Evolutionary conservation across 139 green algal genomes (phyloP).

Genomic region (Dunaliella primolecta): DNA sequence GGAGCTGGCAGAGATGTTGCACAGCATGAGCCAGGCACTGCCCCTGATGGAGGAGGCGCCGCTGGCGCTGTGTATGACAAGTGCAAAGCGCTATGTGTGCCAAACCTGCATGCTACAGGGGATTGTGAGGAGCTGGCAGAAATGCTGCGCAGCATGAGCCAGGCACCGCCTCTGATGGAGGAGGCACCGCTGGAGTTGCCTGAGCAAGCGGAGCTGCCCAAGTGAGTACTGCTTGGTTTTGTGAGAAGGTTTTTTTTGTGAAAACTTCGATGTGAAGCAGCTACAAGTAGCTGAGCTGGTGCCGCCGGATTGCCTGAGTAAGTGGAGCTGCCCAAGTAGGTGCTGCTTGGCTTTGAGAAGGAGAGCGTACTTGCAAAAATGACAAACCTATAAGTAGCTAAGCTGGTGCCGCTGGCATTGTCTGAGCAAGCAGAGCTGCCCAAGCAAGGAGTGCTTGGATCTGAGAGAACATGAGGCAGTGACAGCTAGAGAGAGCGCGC

Average conservation of each 20-base stretch:
- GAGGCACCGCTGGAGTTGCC: slow-evolving; percentile 55
- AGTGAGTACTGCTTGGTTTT: neutral
- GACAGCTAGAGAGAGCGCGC: too few relatives aligned
- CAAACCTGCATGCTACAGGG: too few relatives aligned
- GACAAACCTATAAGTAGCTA: too few relatives aligned
- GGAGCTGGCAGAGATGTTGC: slow-evolving; percentile 50
- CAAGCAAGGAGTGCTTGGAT: too few relatives aligned
- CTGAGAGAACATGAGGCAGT: too few relatives aligned
- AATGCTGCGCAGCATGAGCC: slow-evolving; percentile 44
- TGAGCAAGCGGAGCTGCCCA: slow-evolving; percentile 28
- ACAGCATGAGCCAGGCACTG: slow-evolving; percentile 39
- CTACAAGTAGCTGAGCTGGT: too few relatives aligned
- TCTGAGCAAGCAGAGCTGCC: slow-evolving; percentile 35
- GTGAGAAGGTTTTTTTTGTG: too few relatives aligned
- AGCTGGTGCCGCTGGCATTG: slow-evolving; percentile 53
- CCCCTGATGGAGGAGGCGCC: slow-evolving; percentile 43
- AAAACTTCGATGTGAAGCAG: too few relatives aligned
- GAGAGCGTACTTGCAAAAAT: too few relatives aligned
- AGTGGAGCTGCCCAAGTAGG: slow-evolving; percentile 31
- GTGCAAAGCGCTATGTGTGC: slow-evolving; percentile 31
- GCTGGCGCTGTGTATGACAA: slow-evolving; percentile 41
- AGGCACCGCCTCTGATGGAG: slow-evolving; percentile 42
- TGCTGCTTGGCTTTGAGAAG: neutral
- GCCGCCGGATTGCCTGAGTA: slow-evolving; percentile 43
- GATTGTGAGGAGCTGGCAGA: slow-evolving; percentile 37